phyloP scores from a whole-genome alignment of 768 basidiomycete genomes.

The Gymnopilus junonius region DNA sequence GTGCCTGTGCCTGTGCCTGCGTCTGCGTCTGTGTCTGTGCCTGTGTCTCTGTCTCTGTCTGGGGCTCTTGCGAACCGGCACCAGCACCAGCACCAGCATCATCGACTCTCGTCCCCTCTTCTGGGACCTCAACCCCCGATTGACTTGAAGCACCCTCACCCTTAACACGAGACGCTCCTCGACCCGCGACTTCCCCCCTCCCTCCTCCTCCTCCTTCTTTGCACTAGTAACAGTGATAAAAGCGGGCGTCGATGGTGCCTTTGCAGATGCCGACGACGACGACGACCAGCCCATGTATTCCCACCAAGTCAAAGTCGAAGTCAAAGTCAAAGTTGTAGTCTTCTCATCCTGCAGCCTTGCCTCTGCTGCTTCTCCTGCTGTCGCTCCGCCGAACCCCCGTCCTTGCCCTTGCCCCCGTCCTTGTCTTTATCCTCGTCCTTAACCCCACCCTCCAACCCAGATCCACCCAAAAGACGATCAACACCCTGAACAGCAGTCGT shows the following conservation, averaged over 20 bases:
- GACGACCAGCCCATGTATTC: slow-evolving; percentile 24
- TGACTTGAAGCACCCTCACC: too few relatives aligned
- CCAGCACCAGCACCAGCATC: not conserved
- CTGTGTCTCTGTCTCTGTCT: too few relatives aligned
- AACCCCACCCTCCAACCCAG: too few relatives aligned
- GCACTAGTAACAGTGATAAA: not conserved
- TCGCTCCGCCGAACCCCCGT: not conserved
- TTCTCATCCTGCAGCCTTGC: not conserved
- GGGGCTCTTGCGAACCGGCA: too few relatives aligned
- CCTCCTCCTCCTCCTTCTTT: not conserved
- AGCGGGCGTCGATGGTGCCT: not conserved
- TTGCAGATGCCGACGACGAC: too few relatives aligned
- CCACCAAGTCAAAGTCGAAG: slow-evolving; percentile 19
- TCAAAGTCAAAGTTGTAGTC: not conserved
- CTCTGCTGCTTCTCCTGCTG: not conserved
- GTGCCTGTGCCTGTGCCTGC: too few relatives aligned
- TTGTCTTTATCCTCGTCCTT: not conserved
- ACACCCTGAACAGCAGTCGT: too few relatives aligned
- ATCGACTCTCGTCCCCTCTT: not conserved
- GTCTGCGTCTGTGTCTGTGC: too few relatives aligned
- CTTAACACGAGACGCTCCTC: not conserved
- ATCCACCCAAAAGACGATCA: too few relatives aligned
- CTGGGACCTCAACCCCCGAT: too few relatives aligned
- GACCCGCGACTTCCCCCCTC: not conserved
- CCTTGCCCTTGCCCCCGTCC: too few relatives aligned